Percentiles rank a stretch among this genome's conserved stretches.
These are phyloP conservation scores for Schizosaccharomyces cryophilus DNA, from an alignment of 805 yeast species.

Conservation along the genomic window DNA sequence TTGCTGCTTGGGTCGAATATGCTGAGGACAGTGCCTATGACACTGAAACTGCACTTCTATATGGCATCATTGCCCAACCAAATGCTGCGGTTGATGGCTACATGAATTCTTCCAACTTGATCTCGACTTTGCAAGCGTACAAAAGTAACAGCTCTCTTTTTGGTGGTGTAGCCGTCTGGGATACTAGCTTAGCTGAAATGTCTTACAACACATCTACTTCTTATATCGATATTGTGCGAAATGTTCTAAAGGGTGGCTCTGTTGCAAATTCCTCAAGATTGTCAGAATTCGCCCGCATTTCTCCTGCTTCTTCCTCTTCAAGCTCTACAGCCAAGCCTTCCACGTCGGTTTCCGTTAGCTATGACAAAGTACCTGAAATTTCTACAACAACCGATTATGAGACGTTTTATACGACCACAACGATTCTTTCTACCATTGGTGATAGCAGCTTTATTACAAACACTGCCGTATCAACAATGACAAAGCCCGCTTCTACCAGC, in stretches of 20 bases:
- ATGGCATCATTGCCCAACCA: slow-evolving; percentile 42
- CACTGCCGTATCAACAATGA: background rate
- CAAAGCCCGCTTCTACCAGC: background rate
- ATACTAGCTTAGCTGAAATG: slow-evolving; percentile 37
- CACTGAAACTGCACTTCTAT: slow-evolving; percentile 36
- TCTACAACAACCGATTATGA: background rate
- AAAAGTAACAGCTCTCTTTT: slow-evolving; percentile 17
- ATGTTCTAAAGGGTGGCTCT: too few relatives aligned
- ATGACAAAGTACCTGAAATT: background rate
- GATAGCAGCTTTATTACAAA: background rate
- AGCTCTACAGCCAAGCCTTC: background rate
- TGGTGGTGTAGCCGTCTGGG: slow-evolving; percentile 71
- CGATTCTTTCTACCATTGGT: background rate
- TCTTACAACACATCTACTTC: background rate
- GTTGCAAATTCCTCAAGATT: background rate
- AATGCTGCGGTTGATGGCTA: slow-evolving; percentile 38
- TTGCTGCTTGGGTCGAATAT: slow-evolving; percentile 27
- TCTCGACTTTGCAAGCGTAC: slow-evolving; percentile 10
- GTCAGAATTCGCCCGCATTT: background rate
- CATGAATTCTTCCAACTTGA: slow-evolving; percentile 18
- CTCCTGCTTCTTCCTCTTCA: too few relatives aligned
- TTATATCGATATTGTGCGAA: too few relatives aligned
- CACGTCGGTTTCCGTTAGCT: background rate
- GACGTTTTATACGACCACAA: background rate
- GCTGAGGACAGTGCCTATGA: slow-evolving; percentile 35